Base-by-base conservation (phyloP, 2,329 filamentous ascomycete genomes). In the Lecanicillium sp. region DNA sequence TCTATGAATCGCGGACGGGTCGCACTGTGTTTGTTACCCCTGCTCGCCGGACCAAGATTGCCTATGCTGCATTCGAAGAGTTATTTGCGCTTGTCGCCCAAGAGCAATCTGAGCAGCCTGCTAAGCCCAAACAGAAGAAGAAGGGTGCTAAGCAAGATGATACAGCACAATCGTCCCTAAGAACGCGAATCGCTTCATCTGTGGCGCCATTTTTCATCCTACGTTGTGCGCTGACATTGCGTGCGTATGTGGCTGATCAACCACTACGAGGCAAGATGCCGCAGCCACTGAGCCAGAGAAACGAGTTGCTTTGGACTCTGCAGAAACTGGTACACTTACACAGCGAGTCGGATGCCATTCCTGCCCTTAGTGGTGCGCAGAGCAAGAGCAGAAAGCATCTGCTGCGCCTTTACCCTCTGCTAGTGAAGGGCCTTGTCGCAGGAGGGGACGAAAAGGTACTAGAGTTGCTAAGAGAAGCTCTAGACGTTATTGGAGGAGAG, bases 191-290 rank as follows among this genome's bases (percentile, higher is more conserved):
- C 14, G 86, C 91, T 0, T 78, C 82, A 60, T 85, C 85, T 3
- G 80, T 84, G 1, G 84, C 87, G 0, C 89, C 89, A 0, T 91
- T 88, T 58, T 74, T 97, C 3, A 84, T 97, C 37, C 71, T 95
- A 2, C 83, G 93, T 3, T 82, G 86, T 11, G 89, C 87, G 0
- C 72, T 95, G 14, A 83, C 87, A 0, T 68, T 97, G n/a, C 83
- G 88, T 48, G 75, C 84, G 1, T 97, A 95, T 61, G 83, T 94
- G 38, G 87, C 90, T 4, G 93, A 98, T 63, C 91, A 96, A 61
- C 90, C 91, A 1, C 72, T 98, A 17, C 78, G 93, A 12, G 90
- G 93, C 0, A 78, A 83, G 42, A 93, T 94, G 82, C 93, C 93
- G 4, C 87, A 93, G 62, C 91, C 91, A 1, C 72, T 88, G 5